Evolutionary conservation across 371 early-diverging fungal species (phyloP).

Genomic region (Mortierella sp.): DNA sequence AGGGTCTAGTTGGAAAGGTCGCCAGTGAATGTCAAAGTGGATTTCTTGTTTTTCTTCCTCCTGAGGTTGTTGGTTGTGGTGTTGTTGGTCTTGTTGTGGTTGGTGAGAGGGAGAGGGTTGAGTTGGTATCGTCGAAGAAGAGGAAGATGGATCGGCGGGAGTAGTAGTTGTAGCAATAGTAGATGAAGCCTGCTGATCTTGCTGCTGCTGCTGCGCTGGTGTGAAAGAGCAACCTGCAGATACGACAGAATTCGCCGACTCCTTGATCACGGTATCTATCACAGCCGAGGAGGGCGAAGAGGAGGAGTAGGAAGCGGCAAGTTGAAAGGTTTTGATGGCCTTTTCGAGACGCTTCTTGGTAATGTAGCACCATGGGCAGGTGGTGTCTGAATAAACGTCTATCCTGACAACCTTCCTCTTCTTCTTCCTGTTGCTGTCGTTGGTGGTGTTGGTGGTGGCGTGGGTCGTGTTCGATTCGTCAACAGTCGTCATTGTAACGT

Average conservation of each 20-base stretch:
- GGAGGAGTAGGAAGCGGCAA: neutral
- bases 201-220: neutral
- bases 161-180: too few species aligned
- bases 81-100: neutral
- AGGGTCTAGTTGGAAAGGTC: conserved; percentile 61
- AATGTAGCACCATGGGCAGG: conserved; percentile 80
- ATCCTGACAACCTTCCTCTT: conserved; percentile 49
- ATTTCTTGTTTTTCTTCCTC: conserved; percentile 60
- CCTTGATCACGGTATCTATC: neutral
- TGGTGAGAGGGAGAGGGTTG: neutral
- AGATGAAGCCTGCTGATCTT: neutral
- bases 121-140: neutral
- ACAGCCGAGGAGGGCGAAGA: neutral
- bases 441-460: neutral
- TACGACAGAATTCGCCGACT: neutral
- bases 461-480: neutral
- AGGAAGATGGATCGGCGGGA: neutral
- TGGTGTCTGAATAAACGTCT: conserved; percentile 67
- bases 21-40: conserved; percentile 68
- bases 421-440: neutral
- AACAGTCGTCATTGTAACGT: neutral
- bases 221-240: neutral
- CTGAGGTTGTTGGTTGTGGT: neutral
- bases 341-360: conserved; percentile 75
- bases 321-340: conserved; percentile 27